phyloP scores from a whole-genome alignment of 345 rosid species.

The Orychophragmus violaceus region DNA sequence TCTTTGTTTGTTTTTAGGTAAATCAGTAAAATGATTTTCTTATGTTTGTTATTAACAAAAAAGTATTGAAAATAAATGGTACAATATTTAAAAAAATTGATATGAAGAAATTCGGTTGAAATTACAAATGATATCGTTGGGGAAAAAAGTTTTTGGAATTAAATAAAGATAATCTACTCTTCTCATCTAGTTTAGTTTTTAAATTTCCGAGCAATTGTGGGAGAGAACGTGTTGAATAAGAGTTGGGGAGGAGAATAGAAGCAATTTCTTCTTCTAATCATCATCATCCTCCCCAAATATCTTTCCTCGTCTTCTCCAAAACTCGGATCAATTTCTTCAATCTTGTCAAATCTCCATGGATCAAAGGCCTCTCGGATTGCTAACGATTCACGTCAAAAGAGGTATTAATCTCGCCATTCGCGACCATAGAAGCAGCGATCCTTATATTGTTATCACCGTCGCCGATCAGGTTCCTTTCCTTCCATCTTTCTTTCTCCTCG shows the following conservation, averaged over 20 bases:
- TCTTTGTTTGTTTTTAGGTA: too few relatives aligned
- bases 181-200: background rate
- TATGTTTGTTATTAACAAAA: too few relatives aligned
- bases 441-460: constrained; percentile 44
- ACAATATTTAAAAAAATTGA: too few relatives aligned
- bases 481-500: background rate
- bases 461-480: constrained; percentile 37
- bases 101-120: background rate
- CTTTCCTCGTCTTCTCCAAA: background rate
- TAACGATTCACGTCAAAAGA: constrained; percentile 37
- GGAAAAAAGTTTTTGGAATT: background rate
- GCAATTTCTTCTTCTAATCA: background rate
- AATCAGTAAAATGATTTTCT: too few relatives aligned
- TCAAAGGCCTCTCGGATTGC: constrained; percentile 35
- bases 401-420: constrained; percentile 47
- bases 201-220: background rate
- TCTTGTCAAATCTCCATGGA: constrained; percentile 32
- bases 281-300: background rate
- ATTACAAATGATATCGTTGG: background rate
- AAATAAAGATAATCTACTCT: background rate
- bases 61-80: too few relatives aligned
- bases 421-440: constrained; percentile 49
- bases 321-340: background rate
- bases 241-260: constrained; percentile 8
- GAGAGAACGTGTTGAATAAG: constrained; percentile 28